Evolutionary conservation across 441 rosid genomes (phyloP).

Genomic region (Syzygium syzygioides): DNA sequence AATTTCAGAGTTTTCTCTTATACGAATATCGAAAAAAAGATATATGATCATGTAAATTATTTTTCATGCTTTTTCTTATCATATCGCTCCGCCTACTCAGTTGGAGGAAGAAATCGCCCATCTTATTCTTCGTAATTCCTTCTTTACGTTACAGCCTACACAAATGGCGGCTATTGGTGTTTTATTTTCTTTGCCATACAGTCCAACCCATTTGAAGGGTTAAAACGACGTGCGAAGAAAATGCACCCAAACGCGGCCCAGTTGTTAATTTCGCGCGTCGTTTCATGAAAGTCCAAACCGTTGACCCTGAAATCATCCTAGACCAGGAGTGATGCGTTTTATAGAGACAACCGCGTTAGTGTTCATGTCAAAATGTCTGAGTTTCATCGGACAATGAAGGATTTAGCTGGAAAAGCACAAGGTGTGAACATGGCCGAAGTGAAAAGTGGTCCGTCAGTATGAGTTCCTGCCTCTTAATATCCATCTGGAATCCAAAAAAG

Average conservation of each 20-base stretch:
- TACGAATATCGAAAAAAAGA: too few relatives aligned
- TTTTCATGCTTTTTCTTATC: too few relatives aligned
- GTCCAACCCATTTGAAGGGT: not conserved
- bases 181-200: not conserved
- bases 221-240: not conserved
- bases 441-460: not conserved
- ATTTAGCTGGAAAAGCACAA: not conserved
- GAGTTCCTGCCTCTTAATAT: not conserved
- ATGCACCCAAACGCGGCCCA: not conserved
- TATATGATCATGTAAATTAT: too few relatives aligned
- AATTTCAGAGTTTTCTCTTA: too few relatives aligned
- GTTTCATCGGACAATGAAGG: too few relatives aligned
- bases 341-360: too few relatives aligned
- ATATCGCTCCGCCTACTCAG: too few relatives aligned
- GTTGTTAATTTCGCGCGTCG: not conserved
- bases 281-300: not conserved
- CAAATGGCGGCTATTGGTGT: not conserved
- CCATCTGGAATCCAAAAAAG: not conserved
- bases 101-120: too few relatives aligned
- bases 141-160: not conserved
- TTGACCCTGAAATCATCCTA: not conserved
- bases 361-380: too few relatives aligned
- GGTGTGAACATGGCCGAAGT: not conserved
- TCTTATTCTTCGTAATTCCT: not conserved
- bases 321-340: not conserved